A percentile compares a stretch with the other conserved stretches of the same genome.
These are phyloP conservation scores for Cryphonectria nitschkei DNA, from an alignment of 2,329 filamentous ascomycete species.

Conservation along the genomic window DNA sequence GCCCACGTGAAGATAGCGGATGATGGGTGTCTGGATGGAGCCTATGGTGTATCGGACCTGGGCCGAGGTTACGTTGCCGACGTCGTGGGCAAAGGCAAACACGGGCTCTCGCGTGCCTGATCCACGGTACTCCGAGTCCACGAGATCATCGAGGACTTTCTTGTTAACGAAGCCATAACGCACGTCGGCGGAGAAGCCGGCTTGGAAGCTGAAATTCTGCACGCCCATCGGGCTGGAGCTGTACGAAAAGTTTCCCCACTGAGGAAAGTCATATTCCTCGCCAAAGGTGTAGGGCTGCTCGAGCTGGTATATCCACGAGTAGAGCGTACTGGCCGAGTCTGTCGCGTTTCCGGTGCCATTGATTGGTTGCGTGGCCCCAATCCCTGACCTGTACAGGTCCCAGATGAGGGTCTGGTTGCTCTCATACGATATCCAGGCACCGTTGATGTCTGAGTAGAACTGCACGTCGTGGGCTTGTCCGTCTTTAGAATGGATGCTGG, in stretches of 20 bases:
- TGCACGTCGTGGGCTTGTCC: constrained; percentile 48
- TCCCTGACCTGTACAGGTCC: constrained; percentile 52
- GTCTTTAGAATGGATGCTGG: constrained; percentile 66
- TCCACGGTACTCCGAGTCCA: constrained; percentile 64
- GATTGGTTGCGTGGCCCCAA: constrained; percentile 36
- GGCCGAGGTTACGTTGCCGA: constrained; percentile 40
- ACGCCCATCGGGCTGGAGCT: constrained; percentile 27
- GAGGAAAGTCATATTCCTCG: constrained; percentile 50
- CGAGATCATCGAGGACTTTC: constrained; percentile 64
- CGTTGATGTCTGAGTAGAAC: constrained; percentile 67
- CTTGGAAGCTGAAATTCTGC: constrained; percentile 47
- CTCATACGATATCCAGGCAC: constrained; percentile 77
- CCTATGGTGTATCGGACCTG: constrained; percentile 73
- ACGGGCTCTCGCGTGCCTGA: constrained; percentile 77
- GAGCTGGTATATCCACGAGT: constrained; percentile 29
- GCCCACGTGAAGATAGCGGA: constrained; percentile 73
- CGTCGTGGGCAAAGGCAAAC: constrained; percentile 71
- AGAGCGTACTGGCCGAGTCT: constrained; percentile 16
- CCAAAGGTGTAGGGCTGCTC: constrained; percentile 26
- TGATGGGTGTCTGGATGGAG: constrained; percentile 74
- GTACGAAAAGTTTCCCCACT: constrained; percentile 45
- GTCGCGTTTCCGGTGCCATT: constrained; percentile 41
- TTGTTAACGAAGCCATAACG: constrained; percentile 68
- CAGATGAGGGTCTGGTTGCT: constrained; percentile 68
- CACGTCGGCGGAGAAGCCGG: constrained; percentile 65